These are phyloP conservation scores for Papilionanthe hybrid DNA, from an alignment of 116 monocot species.

Conservation along the genomic window DNA sequence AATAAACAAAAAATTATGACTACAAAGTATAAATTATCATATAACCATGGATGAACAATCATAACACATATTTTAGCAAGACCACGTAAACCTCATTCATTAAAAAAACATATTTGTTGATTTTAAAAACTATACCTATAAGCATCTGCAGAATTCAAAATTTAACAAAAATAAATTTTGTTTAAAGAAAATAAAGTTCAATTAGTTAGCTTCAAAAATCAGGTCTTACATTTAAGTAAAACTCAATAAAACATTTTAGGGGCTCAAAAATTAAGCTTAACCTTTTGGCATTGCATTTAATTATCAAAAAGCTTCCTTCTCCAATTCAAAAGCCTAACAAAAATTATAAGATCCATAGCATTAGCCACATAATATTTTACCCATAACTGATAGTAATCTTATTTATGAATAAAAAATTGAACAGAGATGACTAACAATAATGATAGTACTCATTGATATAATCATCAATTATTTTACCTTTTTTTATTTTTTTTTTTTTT, in stretches of 20 bases:
- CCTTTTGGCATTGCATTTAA: too few species aligned
- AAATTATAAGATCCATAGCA: neutral
- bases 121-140: neutral
- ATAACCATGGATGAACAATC: neutral
- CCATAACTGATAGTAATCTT: neutral
- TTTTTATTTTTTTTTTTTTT: too few species aligned
- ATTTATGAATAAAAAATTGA: neutral
- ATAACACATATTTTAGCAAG: neutral
- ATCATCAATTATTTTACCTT: neutral
- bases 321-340: neutral
- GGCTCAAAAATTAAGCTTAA: neutral
- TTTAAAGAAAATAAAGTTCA: neutral
- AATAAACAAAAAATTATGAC: too few species aligned
- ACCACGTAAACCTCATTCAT: neutral
- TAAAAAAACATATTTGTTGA: neutral
- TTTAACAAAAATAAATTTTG: too few species aligned
- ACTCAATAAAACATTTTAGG: neutral
- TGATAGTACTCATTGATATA: neutral
- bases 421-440: neutral
- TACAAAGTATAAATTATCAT: neutral
- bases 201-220: neutral
- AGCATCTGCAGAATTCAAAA: too few species aligned
- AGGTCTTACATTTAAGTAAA: neutral
- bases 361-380: neutral
- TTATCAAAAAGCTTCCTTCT: too few species aligned